Evolutionary conservation across 306 rosid species (phyloP), one percentile per base, ranked within the genome.

Genomic region (Vachellia pachyceras): DNA sequence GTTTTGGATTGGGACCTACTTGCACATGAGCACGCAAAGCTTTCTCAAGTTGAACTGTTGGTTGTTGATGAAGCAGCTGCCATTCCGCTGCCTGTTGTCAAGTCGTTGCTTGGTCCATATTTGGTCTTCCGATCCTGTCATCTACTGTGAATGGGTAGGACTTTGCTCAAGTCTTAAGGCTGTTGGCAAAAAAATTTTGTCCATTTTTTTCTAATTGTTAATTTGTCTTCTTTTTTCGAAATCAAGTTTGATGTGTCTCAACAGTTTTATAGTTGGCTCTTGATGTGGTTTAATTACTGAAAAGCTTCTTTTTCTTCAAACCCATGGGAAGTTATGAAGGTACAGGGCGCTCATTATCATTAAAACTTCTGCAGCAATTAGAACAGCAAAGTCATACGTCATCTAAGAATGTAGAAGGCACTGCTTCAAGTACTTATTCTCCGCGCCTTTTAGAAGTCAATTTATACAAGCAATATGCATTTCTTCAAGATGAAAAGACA

Each of bases 1-100:
- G n/a, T n/a, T n/a, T n/a, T n/a, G n/a, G n/a, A n/a, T n/a, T n/a
- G n/a, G n/a, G n/a, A 93, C 83, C 90, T 95, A 70, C 91, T 90
- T 64, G 98, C 99, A 10, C 91, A 93, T 33, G 98, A 95, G 83
- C 93, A 90, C 81, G 98, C 87, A 87, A 95, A 93, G 88, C 99
- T 95, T 76, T 95, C 99, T 8, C 98, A 91, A 90, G 99, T 93
- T 86, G 99, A 95, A 75, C 82, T 95, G 61, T 86, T 95, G 91
- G 91, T 95, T 82, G 72, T 95, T 85, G 99, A 95, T 86, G 99
- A 95, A 87, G 99, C 99, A 86, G 99, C 99, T 77, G 99, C 99
- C 75, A 93, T 95, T 86, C 99, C 99, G 60, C 86, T 95, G 84
- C 97, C 98, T 5, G 85, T 86, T 42, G 99, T 95, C 83, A 93